These are phyloP conservation scores for Trametes polyzona DNA, from an alignment of 1,284 basidiomycete species.

Conservation along the genomic window DNA sequence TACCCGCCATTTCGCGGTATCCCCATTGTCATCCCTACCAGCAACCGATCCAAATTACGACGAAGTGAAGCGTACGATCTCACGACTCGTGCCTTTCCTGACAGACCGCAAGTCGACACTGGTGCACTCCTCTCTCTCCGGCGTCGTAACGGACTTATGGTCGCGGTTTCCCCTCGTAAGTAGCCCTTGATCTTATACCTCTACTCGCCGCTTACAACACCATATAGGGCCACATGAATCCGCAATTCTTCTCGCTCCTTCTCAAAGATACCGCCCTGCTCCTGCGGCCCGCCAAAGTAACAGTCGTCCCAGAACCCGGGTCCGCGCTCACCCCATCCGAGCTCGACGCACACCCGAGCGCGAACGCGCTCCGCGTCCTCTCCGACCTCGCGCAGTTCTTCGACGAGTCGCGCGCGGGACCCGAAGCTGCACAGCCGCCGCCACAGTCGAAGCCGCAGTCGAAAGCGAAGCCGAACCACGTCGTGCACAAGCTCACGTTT, in stretches of 20 bases:
- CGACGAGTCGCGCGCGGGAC: conserved; percentile 6
- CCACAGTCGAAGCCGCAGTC: not conserved
- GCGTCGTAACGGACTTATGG: conserved; percentile 62
- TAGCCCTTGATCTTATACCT: conserved; percentile 6
- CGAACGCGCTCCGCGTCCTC: conserved; percentile 48
- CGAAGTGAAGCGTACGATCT: conserved; percentile 52
- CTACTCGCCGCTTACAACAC: conserved; percentile 8
- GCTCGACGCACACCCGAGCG: conserved; percentile 42
- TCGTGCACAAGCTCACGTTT: conserved; percentile 57
- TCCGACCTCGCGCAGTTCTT: conserved; percentile 56
- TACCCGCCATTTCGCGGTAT: conserved; percentile 60
- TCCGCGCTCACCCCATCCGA: conserved; percentile 6
- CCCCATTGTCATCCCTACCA: conserved; percentile 50
- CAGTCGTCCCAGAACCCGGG: conserved; percentile 32
- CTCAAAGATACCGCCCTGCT: conserved; percentile 56
- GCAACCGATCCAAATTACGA: conserved; percentile 45
- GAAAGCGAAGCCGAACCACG: conserved; percentile 42
- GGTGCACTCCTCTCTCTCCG: conserved; percentile 50
- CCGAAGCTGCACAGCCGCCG: not conserved
- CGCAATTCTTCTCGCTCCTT: conserved; percentile 53
- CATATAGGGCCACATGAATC: conserved; percentile 48
- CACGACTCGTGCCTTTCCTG: conserved; percentile 64
- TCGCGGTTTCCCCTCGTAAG: conserved; percentile 58
- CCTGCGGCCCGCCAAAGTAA: conserved; percentile 51
- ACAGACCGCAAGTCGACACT: conserved; percentile 56